These are phyloP conservation scores for Selenicereus undatus DNA, from an alignment of 148 eudicot species.

Conservation along the genomic window DNA sequence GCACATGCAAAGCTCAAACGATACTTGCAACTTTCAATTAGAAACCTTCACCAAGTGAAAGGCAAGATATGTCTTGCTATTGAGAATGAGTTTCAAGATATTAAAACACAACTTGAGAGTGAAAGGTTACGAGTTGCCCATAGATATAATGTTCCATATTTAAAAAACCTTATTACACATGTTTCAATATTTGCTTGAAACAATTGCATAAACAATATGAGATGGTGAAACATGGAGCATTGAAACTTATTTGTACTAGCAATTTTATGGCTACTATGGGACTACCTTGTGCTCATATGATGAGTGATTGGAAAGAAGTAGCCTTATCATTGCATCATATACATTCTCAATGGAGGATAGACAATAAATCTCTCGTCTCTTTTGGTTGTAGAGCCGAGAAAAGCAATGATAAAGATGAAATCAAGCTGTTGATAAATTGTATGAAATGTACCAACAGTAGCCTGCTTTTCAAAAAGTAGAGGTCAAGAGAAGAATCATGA, in stretches of 20 bases:
- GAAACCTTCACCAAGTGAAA: constrained; percentile 5
- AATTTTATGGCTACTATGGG: constrained; percentile 10
- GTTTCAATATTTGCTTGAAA: not conserved
- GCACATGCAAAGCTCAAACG: not conserved
- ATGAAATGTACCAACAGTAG: not conserved
- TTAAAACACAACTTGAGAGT: constrained; percentile 4
- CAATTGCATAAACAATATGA: constrained; percentile 9
- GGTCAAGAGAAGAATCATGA: not conserved
- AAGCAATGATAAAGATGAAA: not conserved
- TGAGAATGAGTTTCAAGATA: constrained; percentile 21
- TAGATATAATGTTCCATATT: constrained; percentile 2
- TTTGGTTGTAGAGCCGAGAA: not conserved
- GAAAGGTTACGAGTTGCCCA: constrained; percentile 12
- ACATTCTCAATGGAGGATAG: constrained; percentile 16
- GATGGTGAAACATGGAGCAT: not conserved
- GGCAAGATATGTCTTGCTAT: constrained; percentile 18
- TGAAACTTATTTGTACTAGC: not conserved
- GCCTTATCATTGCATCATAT: not conserved
- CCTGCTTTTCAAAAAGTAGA: not conserved
- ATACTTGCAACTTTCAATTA: constrained; percentile 14
- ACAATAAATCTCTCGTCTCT: not conserved
- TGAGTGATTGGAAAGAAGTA: not conserved
- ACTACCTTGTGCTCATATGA: constrained; percentile 5
- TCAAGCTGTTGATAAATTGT: constrained; percentile 5
- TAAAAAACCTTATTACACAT: not conserved